Evolutionary conservation across 495 filamentous ascomycete species (phyloP).

Genomic region (Penicillium atrosanguineum): DNA sequence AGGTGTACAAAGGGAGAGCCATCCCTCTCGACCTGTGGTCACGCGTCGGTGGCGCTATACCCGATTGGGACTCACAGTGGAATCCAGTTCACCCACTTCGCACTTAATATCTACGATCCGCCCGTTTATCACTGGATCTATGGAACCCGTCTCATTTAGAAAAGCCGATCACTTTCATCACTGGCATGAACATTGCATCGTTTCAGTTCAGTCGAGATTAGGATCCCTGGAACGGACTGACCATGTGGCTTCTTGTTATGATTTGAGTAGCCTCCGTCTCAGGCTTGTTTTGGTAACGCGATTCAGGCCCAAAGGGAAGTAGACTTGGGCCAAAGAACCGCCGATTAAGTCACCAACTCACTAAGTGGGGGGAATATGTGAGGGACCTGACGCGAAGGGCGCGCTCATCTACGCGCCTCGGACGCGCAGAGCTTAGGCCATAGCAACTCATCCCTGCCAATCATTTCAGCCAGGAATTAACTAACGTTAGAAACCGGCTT

Average conservation of each 20-base stretch:
- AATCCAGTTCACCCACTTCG: background rate
- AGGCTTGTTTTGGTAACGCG: constrained; percentile 15
- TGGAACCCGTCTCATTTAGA: background rate
- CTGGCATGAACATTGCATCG: background rate
- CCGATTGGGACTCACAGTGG: constrained; percentile 14
- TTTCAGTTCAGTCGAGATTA: constrained; percentile 4
- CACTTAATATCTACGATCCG: background rate
- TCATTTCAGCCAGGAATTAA: constrained; percentile 3
- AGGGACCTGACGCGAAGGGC: constrained; percentile 12
- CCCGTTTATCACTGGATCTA: background rate
- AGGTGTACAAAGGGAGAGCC: constrained; percentile 29
- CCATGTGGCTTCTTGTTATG: constrained; percentile 9
- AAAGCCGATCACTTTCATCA: background rate
- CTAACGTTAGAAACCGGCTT: background rate
- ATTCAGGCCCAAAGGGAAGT: background rate
- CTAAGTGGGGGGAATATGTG: background rate
- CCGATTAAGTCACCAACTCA: too few species aligned
- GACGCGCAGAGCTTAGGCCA: constrained; percentile 26
- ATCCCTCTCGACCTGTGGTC: constrained; percentile 28
- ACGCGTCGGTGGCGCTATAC: constrained; percentile 47
- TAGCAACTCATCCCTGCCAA: constrained; percentile 14
- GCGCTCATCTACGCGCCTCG: constrained; percentile 16
- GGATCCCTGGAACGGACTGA: background rate
- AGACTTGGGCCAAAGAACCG: background rate
- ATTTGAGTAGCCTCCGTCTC: constrained; percentile 1